Evolutionary conservation across 805 yeast genomes (phyloP).

Genomic region (Saccharomyces kudriavzevii): DNA sequence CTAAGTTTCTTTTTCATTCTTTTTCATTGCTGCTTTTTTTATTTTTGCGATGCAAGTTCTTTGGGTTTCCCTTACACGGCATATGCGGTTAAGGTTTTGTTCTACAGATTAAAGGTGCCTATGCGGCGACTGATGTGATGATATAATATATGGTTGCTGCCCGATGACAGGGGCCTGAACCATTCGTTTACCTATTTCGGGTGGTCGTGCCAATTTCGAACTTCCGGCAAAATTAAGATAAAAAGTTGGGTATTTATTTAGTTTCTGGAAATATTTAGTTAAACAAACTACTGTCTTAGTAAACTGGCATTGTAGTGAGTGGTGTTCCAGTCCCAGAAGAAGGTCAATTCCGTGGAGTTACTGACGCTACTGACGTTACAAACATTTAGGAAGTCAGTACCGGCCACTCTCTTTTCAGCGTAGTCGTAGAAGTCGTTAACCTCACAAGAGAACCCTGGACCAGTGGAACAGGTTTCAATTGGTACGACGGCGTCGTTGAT

Average conservation of each 20-base stretch:
- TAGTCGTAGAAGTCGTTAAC: constrained; percentile 29
- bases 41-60: neutral
- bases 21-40: neutral
- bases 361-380: constrained; percentile 23
- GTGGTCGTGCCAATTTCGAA: neutral
- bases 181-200: neutral
- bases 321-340: constrained; percentile 11
- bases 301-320: neutral
- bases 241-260: neutral
- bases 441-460: constrained; percentile 48
- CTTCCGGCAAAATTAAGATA: neutral
- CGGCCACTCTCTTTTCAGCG: constrained; percentile 27
- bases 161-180: neutral
- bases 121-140: neutral
- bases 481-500: constrained; percentile 51
- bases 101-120: neutral
- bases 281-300: neutral
- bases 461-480: constrained; percentile 38
- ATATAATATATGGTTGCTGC: neutral
- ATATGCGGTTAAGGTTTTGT: neutral
- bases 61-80: neutral
- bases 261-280: neutral
- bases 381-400: constrained; percentile 25
- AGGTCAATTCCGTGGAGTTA: constrained; percentile 16
- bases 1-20: neutral